phyloP scores from a whole-genome alignment of 2,329 filamentous ascomycete species.

The Atkinsonella hypoxylon region DNA sequence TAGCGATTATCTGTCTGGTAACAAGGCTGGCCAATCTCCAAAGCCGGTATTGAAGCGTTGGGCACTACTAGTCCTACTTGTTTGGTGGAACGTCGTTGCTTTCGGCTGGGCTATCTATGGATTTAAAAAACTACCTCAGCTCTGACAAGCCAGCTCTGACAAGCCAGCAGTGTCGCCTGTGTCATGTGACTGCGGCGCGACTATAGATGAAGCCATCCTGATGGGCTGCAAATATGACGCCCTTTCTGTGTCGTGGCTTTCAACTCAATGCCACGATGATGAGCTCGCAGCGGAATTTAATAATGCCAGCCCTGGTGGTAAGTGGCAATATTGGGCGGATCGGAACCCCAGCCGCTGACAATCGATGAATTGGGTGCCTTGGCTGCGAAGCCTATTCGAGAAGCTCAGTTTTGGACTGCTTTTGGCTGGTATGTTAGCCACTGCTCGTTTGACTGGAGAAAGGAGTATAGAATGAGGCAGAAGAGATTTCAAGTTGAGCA shows the following conservation, averaged over 20 bases:
- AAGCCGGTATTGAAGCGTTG: too few species aligned
- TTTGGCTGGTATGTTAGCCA: constrained; percentile 20
- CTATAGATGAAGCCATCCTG: constrained; percentile 15
- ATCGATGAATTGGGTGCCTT: constrained; percentile 5
- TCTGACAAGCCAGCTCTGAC: too few species aligned
- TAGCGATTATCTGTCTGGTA: too few species aligned
- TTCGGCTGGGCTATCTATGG: too few species aligned
- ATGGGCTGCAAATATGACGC: constrained; percentile 22
- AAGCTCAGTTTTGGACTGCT: constrained; percentile 10
- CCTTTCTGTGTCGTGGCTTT: constrained; percentile 23
- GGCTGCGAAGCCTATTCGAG: not conserved
- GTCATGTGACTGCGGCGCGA: not conserved
- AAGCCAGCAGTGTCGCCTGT: not conserved
- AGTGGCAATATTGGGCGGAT: constrained; percentile 22
- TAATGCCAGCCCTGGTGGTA: constrained; percentile 15
- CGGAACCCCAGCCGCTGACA: constrained; percentile 11
- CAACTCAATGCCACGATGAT: constrained; percentile 20
- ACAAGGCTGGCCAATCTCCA: too few species aligned
- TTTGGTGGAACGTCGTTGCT: too few species aligned
- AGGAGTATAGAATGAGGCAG: constrained; percentile 7
- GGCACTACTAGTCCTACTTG: too few species aligned
- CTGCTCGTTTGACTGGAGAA: constrained; percentile 23
- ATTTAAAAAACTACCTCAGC: too few species aligned
- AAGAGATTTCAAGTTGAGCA: not conserved
- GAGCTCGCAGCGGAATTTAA: constrained; percentile 22